phyloP scores from a whole-genome alignment of 2,329 filamentous ascomycete species.

The Hypoxylon sp. region DNA sequence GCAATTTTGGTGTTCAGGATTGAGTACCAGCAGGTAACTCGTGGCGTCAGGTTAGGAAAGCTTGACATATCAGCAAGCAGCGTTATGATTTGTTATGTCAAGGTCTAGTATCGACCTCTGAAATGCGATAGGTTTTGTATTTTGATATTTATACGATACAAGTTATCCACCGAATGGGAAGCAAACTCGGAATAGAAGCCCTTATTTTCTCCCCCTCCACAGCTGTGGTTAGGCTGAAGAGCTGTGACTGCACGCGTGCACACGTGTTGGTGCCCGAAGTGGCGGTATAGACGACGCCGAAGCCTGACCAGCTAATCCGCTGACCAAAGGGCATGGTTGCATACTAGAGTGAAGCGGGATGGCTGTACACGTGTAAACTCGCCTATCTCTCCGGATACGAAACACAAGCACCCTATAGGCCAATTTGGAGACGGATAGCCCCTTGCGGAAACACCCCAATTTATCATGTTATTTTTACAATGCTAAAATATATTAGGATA shows the following conservation, averaged over 20 bases:
- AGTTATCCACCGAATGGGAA: background rate
- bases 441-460: constrained; percentile 23
- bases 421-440: constrained; percentile 12
- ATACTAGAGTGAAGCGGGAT: constrained; percentile 15
- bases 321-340: too few species aligned
- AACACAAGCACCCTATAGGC: constrained; percentile 21
- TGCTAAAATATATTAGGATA: constrained; percentile 8
- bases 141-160: constrained; percentile 23
- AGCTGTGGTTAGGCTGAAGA: constrained; percentile 15
- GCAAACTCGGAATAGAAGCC: constrained; percentile 19
- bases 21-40: constrained; percentile 9
- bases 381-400: constrained; percentile 26
- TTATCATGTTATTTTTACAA: constrained; percentile 25
- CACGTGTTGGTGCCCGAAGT: constrained; percentile 37
- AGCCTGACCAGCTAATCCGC: constrained; percentile 25
- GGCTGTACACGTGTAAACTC: constrained; percentile 37
- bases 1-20: constrained; percentile 17
- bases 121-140: constrained; percentile 6
- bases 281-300: constrained; percentile 13
- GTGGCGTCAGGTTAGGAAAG: constrained; percentile 31
- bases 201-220: constrained; percentile 4
- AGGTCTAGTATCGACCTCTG: constrained; percentile 14
- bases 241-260: constrained; percentile 11
- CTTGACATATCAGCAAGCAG: constrained; percentile 21
- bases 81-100: constrained; percentile 17